A percentile compares a stretch with the other conserved stretches of the same genome.
These are phyloP conservation scores for Fusarium sp. DNA, from an alignment of 2,329 filamentous ascomycete genomes.

Conservation along the genomic window DNA sequence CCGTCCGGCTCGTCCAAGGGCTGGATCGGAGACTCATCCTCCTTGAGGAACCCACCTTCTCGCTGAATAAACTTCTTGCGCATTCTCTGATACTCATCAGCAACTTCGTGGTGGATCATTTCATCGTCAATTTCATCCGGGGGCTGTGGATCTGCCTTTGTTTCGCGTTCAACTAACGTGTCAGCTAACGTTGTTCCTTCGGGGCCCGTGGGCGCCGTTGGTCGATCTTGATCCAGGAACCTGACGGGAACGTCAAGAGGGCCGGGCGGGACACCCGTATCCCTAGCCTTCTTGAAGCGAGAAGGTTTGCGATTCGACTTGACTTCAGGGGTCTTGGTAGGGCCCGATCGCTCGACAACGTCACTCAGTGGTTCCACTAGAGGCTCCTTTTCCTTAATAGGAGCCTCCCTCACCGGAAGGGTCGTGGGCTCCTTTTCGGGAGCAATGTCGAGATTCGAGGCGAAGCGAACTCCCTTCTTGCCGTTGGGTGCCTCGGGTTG, in stretches of 20 bases:
- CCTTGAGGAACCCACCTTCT: constrained; percentile 83
- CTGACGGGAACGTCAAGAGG: constrained; percentile 59
- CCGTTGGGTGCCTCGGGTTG: constrained; percentile 35
- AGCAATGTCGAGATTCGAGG: constrained; percentile 79
- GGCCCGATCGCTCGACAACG: constrained; percentile 61
- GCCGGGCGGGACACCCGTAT: constrained; percentile 50
- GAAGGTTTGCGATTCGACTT: constrained; percentile 59
- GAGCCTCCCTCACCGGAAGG: constrained; percentile 25
- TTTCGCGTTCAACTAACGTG: constrained; percentile 67
- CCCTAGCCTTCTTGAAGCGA: constrained; percentile 63
- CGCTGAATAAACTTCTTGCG: constrained; percentile 86
- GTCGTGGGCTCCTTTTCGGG: constrained; percentile 46
- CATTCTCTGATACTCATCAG: constrained; percentile 83
- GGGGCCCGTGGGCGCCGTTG: constrained; percentile 61
- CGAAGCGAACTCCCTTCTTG: constrained; percentile 86
- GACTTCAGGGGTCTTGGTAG: constrained; percentile 41
- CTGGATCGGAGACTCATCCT: constrained; percentile 75
- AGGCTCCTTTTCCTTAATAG: constrained; percentile 44
- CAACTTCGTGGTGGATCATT: constrained; percentile 82
- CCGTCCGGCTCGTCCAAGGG: constrained; percentile 76
- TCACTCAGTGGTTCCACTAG: constrained; percentile 64
- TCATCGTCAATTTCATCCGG: constrained; percentile 76
- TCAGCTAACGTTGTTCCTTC: constrained; percentile 70
- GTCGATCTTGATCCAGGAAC: constrained; percentile 55
- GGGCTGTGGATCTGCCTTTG: constrained; percentile 44